Evolutionary conservation across 2,329 filamentous ascomycete species (phyloP), one percentile per base, ranked within the genome.

Genomic region (Capronia americana): DNA sequence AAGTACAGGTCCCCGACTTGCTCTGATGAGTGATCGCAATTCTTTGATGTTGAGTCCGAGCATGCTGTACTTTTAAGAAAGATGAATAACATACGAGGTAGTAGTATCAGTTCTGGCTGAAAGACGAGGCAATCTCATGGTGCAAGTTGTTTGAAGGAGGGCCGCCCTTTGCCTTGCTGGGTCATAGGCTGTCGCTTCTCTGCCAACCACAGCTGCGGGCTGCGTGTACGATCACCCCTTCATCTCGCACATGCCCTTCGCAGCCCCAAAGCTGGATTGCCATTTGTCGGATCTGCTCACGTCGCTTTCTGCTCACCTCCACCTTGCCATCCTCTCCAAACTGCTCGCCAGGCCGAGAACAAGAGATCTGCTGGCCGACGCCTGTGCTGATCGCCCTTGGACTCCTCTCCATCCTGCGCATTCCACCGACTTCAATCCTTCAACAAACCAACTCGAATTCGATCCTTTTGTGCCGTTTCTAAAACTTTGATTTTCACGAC

Each of bases 381-480:
- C 50, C 32, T 34, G 32, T 44, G 44, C 54, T 32, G 59, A 54
- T 66, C 63, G 46, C 48, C 59, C 41, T 61, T 56, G 17, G 23
- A 10, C 28, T 51, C 58, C 28, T 60, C 63, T 38, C 46, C 55
- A 46, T 53, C 60, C 62, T 61, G 55, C 41, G 50, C 54, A 51
- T 63, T 26, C 46, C 48, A 41, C 55, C 14, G n/a, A 30, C 44
- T 63, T 38, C 41, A 30, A 12, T 55, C 55, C 38, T 53, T 57
- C 59, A 30, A 57, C 60, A 32, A 59, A 56, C 66, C 63, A 54
- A 66, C 66, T 68, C 53, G 44, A n/a, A 38, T 65, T 66, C 66
- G 51, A 55, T 68, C 66, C 58, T 65, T 68, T 44, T 38, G 51
- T 32, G 7, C 26, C n/a, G 3, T 55, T n/a, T 10, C 17, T 55